Conservation (phyloP, 441 rosid species). For the Arabidopsis hybrid region DNA sequence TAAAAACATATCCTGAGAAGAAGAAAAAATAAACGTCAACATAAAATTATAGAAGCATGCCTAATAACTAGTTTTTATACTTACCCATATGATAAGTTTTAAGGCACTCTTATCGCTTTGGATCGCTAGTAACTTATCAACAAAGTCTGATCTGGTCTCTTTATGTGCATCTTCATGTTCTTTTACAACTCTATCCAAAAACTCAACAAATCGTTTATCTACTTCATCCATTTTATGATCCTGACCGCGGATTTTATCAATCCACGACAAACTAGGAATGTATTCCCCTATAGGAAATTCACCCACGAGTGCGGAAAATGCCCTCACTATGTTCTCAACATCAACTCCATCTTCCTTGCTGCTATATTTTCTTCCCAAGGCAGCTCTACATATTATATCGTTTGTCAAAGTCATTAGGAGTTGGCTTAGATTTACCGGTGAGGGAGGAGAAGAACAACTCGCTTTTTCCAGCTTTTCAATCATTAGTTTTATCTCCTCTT, state of each 20-base stretch:
- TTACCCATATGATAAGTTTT: slow-evolving; percentile 55
- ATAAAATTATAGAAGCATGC: background rate
- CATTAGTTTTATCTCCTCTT: slow-evolving; percentile 45
- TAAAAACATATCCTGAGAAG: slow-evolving; percentile 17
- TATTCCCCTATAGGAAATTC: slow-evolving; percentile 47
- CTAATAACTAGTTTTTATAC: background rate
- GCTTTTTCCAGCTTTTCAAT: slow-evolving; percentile 37
- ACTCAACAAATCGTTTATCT: slow-evolving; percentile 43
- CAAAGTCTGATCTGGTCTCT: slow-evolving; percentile 33
- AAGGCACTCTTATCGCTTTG: slow-evolving; percentile 44
- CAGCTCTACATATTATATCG: slow-evolving; percentile 44
- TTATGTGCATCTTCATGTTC: slow-evolving; percentile 39
- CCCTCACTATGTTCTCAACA: slow-evolving; percentile 35
- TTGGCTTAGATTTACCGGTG: slow-evolving; percentile 46
- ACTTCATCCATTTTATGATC: slow-evolving; percentile 37
- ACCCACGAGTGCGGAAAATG: slow-evolving; percentile 41
- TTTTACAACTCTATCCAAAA: slow-evolving; percentile 44
- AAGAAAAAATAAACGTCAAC: background rate
- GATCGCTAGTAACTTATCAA: slow-evolving; percentile 46
- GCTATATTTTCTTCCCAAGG: slow-evolving; percentile 48
- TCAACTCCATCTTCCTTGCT: slow-evolving; percentile 26
- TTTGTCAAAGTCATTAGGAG: slow-evolving; percentile 30
- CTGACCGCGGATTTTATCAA: slow-evolving; percentile 38
- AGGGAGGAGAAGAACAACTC: slow-evolving; percentile 3
- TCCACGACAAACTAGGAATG: slow-evolving; percentile 52